Base-by-base conservation (phyloP, 495 filamentous ascomycete genomes). In the Xanthoparmelia taractica region DNA sequence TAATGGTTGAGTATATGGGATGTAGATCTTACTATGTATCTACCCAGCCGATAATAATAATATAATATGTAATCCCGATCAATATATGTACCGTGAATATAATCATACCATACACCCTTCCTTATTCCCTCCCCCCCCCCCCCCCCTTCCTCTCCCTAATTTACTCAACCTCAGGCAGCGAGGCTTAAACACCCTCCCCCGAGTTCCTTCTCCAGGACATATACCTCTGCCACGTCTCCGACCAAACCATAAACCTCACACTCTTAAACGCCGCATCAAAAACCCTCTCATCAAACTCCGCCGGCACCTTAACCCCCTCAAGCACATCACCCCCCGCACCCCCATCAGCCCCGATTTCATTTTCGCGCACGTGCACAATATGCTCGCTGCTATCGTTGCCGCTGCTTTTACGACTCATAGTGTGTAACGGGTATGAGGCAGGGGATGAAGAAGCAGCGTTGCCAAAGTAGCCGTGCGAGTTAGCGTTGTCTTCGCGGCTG, bases 161-260 rank as follows among this genome's bases (percentile, higher is more conserved):
- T n/a, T n/a, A n/a, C n/a, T n/a, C n/a, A n/a, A n/a, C n/a, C n/a
- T n/a, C n/a, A n/a, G n/a, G n/a, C n/a, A n/a, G n/a, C n/a, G n/a
- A n/a, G n/a, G n/a, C n/a, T n/a, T n/a, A n/a, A n/a, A n/a, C n/a
- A n/a, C n/a, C n/a, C n/a, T n/a, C n/a, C 29, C 50, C 50, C 20
- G 13, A 18, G 0, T 7, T 2, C 50, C 50, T 1, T 29, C 17
- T 31, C 50, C 50, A 54, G 0, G 8, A 29, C 50, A 54, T 54
- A 15, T 63, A 67, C 17, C 62, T 20, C 65, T 67, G 82, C 86
- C 86, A 89, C n/a, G 85, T 89, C 69, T 88, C 87, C 15, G 83
- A 85, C 60, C 86, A 76, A 2, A 89, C 85, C 17, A 87, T 74
- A 66, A 87, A 86, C 73, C 86, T 85, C 72, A 87, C 83, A 61